Evolutionary conservation across 2,329 filamentous ascomycete species (phyloP).

Genomic region (Fusarium metavorans): DNA sequence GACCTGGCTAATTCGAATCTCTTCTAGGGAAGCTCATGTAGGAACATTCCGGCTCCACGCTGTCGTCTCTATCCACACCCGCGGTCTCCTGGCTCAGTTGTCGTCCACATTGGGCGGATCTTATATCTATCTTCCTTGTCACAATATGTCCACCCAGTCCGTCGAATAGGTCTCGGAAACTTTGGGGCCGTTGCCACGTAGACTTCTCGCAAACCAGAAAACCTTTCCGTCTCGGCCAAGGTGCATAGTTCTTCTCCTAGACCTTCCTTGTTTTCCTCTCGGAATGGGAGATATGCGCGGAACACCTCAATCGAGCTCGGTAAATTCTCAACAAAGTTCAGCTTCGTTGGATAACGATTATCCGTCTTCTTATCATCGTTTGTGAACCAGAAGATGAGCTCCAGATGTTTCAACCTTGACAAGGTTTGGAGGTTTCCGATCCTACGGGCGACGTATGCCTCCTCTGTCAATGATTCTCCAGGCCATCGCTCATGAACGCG

Average conservation of each 20-base stretch:
- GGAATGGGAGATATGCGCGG: not conserved
- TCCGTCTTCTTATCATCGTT: not conserved
- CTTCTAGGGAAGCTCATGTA: not conserved
- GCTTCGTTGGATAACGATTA: not conserved
- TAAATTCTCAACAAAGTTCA: not conserved
- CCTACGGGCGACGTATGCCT: not conserved
- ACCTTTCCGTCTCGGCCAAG: not conserved
- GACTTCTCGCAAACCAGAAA: not conserved
- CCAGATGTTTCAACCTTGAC: not conserved
- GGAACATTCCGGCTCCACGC: not conserved
- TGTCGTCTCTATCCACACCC: not conserved
- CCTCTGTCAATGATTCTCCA: not conserved
- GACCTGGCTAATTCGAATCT: not conserved
- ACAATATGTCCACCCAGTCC: not conserved
- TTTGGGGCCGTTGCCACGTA: not conserved
- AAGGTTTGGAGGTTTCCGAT: not conserved
- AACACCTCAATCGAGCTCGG: not conserved
- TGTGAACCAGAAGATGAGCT: not conserved
- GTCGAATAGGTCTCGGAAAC: not conserved
- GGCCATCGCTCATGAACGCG: not conserved
- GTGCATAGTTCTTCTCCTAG: not conserved
- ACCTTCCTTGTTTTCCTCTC: not conserved
- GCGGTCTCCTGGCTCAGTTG: not conserved
- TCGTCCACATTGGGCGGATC: not conserved
- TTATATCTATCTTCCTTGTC: not conserved